Evolutionary conservation across 1,139 yeast species (phyloP).

Genomic region (Blastobotrys ciferrii): DNA sequence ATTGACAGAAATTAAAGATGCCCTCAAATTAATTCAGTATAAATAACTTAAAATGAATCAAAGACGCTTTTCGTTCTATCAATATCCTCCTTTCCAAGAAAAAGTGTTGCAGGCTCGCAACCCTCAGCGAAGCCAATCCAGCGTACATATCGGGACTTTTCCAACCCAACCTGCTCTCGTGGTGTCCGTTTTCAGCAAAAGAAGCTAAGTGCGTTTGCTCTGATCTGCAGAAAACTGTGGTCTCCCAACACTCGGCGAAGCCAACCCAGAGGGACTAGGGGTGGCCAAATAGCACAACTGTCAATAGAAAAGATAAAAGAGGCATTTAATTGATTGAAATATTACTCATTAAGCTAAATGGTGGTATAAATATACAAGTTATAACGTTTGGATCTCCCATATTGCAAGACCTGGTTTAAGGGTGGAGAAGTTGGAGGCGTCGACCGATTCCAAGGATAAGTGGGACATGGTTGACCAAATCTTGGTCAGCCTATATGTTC

Average conservation of each 20-base stretch:
- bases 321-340: no score
- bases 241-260: no score
- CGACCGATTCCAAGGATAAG: constrained; percentile 42
- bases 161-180: no score
- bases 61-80: no score
- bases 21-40: constrained; percentile 35
- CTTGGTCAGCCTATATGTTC: constrained; percentile 18
- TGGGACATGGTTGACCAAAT: constrained; percentile 29
- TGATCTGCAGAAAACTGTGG: no score
- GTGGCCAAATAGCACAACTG: background rate
- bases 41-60: background rate
- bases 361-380: constrained; percentile 6
- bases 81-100: no score
- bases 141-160: no score
- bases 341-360: background rate
- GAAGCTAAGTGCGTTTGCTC: no score
- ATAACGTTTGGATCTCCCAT: constrained; percentile 37
- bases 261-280: no score
- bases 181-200: no score
- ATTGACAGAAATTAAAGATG: constrained; percentile 49
- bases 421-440: constrained; percentile 37
- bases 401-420: constrained; percentile 61
- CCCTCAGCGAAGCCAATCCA: no score
- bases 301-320: constrained; percentile 4
- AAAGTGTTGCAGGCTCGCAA: no score